phyloP scores from a whole-genome alignment of 176 grass and related monocot species.

The Zizania latifolia region DNA sequence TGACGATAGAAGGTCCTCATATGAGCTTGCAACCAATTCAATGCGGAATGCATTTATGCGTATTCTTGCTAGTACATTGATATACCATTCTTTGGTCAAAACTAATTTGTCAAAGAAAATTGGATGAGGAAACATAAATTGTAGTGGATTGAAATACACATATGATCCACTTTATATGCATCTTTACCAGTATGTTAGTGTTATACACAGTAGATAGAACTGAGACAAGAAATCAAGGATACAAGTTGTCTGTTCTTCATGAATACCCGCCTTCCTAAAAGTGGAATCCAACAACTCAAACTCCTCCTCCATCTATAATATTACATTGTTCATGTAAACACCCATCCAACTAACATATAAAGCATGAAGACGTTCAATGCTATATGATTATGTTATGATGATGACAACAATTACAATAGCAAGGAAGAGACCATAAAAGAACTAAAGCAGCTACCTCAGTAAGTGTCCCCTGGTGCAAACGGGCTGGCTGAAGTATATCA shows the following conservation, averaged over 20 bases:
- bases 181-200: slow-evolving; percentile 36
- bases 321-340: slow-evolving; percentile 20
- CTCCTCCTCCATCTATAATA: slow-evolving; percentile 64
- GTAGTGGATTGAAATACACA: slow-evolving; percentile 23
- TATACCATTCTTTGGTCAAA: slow-evolving; percentile 87
- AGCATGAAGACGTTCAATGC: neutral
- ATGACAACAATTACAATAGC: neutral
- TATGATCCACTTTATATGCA: slow-evolving; percentile 43
- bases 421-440: neutral
- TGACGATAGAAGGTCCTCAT: slow-evolving; percentile 71
- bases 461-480: slow-evolving; percentile 41
- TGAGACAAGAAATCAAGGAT: slow-evolving; percentile 48
- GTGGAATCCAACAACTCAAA: slow-evolving; percentile 45
- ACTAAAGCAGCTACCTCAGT: slow-evolving; percentile 40
- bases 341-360: neutral
- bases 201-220: slow-evolving; percentile 16
- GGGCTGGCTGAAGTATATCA: slow-evolving; percentile 76
- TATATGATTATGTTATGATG: neutral
- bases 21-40: slow-evolving; percentile 68
- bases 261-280: slow-evolving; percentile 57
- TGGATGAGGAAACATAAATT: neutral
- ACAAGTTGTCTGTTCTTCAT: slow-evolving; percentile 50
- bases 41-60: slow-evolving; percentile 88
- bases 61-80: slow-evolving; percentile 85
- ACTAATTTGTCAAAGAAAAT: slow-evolving; percentile 69